A percentile compares a stretch with the other conserved stretches of the same genome.
These are phyloP conservation scores for Aschersonia sp. DNA, from an alignment of 2,329 filamentous ascomycete genomes.

Conservation along the genomic window DNA sequence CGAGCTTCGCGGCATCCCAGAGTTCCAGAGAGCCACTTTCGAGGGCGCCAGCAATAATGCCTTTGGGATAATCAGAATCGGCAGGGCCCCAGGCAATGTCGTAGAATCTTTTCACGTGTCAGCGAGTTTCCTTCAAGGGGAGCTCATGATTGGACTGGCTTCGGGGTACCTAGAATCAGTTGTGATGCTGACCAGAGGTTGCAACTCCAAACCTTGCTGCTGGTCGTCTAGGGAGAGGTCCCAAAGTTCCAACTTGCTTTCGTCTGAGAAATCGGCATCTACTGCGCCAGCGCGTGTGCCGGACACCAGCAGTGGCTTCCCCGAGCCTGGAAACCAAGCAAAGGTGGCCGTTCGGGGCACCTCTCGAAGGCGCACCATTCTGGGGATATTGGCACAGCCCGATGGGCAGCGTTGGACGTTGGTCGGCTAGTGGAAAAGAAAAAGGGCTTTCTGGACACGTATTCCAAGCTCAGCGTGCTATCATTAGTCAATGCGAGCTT, in stretches of 20 bases:
- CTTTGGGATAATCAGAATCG: slow-evolving; percentile 61
- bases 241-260: slow-evolving; percentile 94
- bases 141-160: too few species aligned
- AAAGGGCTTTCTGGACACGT: neutral
- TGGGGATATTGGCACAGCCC: slow-evolving; percentile 13
- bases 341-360: slow-evolving; percentile 95
- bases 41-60: slow-evolving; percentile 86
- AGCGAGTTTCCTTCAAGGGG: slow-evolving; percentile 1
- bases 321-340: slow-evolving; percentile 79
- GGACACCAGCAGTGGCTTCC: slow-evolving; percentile 72
- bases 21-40: slow-evolving; percentile 89
- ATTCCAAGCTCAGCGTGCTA: slow-evolving; percentile 2
- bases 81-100: slow-evolving; percentile 89
- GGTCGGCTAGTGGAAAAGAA: neutral
- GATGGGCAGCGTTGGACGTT: slow-evolving; percentile 10
- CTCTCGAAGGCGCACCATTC: slow-evolving; percentile 92
- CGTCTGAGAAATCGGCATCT: slow-evolving; percentile 92
- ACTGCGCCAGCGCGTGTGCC: slow-evolving; percentile 92
- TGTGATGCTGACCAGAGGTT: slow-evolving; percentile 68
- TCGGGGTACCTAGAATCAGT: slow-evolving; percentile 69
- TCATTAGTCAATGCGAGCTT: slow-evolving; percentile 1
- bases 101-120: slow-evolving; percentile 55
- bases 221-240: slow-evolving; percentile 71
- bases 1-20: slow-evolving; percentile 71
- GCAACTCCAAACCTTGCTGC: slow-evolving; percentile 65